Conservation (phyloP, 768 basidiomycete genomes). For the Mycena epipterygia region DNA sequence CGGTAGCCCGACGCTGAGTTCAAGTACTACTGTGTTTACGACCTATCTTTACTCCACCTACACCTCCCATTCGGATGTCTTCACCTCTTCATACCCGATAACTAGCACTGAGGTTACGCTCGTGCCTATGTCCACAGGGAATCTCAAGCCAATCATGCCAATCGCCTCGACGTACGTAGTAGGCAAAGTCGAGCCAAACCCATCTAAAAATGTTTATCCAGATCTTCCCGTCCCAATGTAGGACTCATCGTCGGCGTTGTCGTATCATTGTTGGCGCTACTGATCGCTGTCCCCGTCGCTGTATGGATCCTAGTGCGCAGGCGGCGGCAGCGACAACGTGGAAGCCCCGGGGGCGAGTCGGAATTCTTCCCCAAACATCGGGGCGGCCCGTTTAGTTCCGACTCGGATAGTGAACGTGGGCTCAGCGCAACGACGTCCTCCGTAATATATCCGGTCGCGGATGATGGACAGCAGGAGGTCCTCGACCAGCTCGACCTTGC, state of each 20-base stretch:
- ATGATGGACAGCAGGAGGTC: not conserved
- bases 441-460: not conserved
- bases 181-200: not conserved
- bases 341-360: not conserved
- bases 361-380: conserved; percentile 12
- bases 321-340: not conserved
- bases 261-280: not conserved
- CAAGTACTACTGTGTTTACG: conserved; percentile 2
- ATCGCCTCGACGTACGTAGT: not conserved
- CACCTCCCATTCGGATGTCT: conserved; percentile 5
- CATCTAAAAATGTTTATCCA: not conserved
- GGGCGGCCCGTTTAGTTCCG: too few relatives aligned
- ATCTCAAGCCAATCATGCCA: not conserved
- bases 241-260: not conserved
- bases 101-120: conserved; percentile 3
- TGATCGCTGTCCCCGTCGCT: not conserved
- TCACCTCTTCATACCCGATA: conserved; percentile 5
- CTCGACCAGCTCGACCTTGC: not conserved
- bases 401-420: not conserved
- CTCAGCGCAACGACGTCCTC: too few relatives aligned
- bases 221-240: not conserved
- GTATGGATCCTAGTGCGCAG: not conserved
- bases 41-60: not conserved
- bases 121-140: not conserved
- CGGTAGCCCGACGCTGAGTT: not conserved